These are phyloP conservation scores for Gaultheria prostrata DNA, from an alignment of 148 eudicot species.

Conservation along the genomic window DNA sequence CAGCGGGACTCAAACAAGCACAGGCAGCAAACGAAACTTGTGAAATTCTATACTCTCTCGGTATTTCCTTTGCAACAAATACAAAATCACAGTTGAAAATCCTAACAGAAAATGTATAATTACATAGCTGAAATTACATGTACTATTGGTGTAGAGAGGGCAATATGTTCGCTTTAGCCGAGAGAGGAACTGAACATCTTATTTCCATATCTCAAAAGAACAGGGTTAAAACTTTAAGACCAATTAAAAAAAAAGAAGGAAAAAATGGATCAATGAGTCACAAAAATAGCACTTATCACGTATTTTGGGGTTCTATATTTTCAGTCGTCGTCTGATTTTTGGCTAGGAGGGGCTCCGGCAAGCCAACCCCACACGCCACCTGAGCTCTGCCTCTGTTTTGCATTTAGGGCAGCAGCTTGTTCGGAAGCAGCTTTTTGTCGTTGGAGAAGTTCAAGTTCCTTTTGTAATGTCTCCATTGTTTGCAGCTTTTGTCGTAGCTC, in stretches of 20 bases:
- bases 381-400: slow-evolving; percentile 76
- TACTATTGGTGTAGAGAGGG: background rate
- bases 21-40: background rate
- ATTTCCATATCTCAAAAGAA: slow-evolving; percentile 26
- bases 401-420: slow-evolving; percentile 71
- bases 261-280: slow-evolving; percentile 19
- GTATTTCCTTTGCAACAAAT: background rate
- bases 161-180: background rate
- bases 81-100: background rate
- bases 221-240: slow-evolving; percentile 14
- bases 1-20: background rate
- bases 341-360: slow-evolving; percentile 64
- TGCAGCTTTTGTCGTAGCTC: slow-evolving; percentile 91
- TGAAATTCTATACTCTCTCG: background rate
- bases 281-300: slow-evolving; percentile 15
- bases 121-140: slow-evolving; percentile 11
- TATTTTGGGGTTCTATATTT: slow-evolving; percentile 6
- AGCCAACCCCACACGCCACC: slow-evolving; percentile 98
- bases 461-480: slow-evolving; percentile 84
- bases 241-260: slow-evolving; percentile 10
- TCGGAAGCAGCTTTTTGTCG: slow-evolving; percentile 97
- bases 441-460: slow-evolving; percentile 84
- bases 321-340: slow-evolving; percentile 46
- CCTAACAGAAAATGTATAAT: background rate
- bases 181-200: slow-evolving; percentile 7